A percentile compares a stretch with the other conserved stretches of the same genome.
These are phyloP conservation scores for Capronia americana DNA, from an alignment of 2,329 filamentous ascomycete genomes.

Conservation along the genomic window DNA sequence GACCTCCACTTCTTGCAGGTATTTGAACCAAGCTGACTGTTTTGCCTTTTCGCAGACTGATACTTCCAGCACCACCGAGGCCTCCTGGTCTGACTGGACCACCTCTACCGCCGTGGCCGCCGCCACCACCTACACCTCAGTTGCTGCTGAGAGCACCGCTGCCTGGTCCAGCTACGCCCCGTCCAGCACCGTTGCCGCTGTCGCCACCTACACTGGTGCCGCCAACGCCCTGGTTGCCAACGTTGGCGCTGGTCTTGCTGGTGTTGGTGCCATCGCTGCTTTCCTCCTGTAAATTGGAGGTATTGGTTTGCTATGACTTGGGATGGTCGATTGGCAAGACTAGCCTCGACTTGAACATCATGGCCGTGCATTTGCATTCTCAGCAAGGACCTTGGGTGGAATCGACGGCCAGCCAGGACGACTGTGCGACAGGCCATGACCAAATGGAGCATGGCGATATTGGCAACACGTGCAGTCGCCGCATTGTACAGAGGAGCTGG, in stretches of 20 bases:
- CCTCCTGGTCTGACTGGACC: conserved; percentile 20
- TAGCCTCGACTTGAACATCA: conserved; percentile 4
- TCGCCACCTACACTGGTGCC: conserved; percentile 38
- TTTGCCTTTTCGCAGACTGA: conserved; percentile 14
- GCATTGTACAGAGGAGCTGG: conserved; percentile 21
- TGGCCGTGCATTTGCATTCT: conserved; percentile 33
- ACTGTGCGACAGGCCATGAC: conserved; percentile 17
- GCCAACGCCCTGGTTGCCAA: conserved; percentile 38
- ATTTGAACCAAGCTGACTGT: conserved; percentile 16
- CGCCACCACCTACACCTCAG: conserved; percentile 11
- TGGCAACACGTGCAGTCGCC: conserved; percentile 11
- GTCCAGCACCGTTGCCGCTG: conserved; percentile 25
- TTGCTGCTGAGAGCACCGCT: conserved; percentile 20
- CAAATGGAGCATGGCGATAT: conserved; percentile 18
- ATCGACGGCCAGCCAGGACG: conserved; percentile 10
- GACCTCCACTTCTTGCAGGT: conserved; percentile 38
- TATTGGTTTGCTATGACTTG: conserved; percentile 17
- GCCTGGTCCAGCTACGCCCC: conserved; percentile 23
- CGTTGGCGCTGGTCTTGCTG: conserved; percentile 40
- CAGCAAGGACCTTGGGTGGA: conserved; percentile 19
- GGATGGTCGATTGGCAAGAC: conserved; percentile 7
- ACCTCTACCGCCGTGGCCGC: conserved; percentile 2
- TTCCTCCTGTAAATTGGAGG: conserved; percentile 39
- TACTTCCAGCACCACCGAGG: conserved; percentile 20
- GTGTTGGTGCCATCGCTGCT: conserved; percentile 41